Conservation (phyloP, 2,329 filamentous ascomycete species). For the Trichoderma hamatum region DNA sequence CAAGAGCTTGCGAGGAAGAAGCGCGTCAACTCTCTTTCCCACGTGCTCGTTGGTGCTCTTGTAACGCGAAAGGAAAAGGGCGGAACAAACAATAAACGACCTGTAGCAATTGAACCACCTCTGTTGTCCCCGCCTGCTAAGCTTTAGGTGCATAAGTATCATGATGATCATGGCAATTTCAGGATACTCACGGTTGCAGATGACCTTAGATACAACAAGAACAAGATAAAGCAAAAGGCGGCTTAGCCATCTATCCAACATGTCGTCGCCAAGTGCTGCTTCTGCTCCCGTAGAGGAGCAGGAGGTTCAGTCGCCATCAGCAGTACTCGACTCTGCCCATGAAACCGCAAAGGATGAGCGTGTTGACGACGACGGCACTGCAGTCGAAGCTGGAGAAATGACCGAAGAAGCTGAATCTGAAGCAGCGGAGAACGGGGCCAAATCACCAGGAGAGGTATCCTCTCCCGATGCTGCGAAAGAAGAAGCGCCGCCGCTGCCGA, state of each 20-base stretch:
- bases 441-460: constrained; percentile 14
- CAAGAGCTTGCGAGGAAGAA: neutral
- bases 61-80: neutral
- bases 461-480: constrained; percentile 30
- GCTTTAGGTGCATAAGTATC: constrained; percentile 46
- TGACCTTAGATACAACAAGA: constrained; percentile 34
- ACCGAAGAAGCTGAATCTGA: constrained; percentile 30
- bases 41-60: constrained; percentile 7
- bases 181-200: constrained; percentile 45
- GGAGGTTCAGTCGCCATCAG: constrained; percentile 26
- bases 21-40: constrained; percentile 5
- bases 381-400: constrained; percentile 16
- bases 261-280: constrained; percentile 25
- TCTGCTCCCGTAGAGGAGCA: constrained; percentile 8
- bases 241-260: constrained; percentile 1
- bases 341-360: constrained; percentile 18
- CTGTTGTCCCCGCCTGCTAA: constrained; percentile 35
- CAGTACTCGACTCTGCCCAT: constrained; percentile 25
- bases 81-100: constrained; percentile 15
- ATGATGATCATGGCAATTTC: constrained; percentile 39
- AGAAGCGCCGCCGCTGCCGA: constrained; percentile 42
- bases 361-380: constrained; percentile 34
- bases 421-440: constrained; percentile 23
- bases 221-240: constrained; percentile 3
- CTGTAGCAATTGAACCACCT: constrained; percentile 16